Evolutionary conservation across 169 alveolate genomes (phyloP).

Genomic region (Plasmodium vinckei): DNA sequence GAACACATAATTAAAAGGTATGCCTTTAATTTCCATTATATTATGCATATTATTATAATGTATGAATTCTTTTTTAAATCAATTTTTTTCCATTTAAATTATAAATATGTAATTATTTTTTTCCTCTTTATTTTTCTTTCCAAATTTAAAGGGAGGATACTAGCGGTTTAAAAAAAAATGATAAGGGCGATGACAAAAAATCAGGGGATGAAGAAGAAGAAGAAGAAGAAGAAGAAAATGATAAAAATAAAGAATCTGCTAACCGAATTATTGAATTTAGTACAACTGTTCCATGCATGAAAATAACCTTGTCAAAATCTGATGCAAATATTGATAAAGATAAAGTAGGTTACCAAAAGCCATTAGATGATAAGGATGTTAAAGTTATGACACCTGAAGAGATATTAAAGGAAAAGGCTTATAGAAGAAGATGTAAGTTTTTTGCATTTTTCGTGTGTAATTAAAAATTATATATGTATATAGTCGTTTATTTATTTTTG

Average conservation of each 20-base stretch:
- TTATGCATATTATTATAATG: neutral
- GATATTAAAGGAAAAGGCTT: slow-evolving; percentile 61
- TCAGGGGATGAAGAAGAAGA: slow-evolving; percentile 31
- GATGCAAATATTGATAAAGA: slow-evolving; percentile 47
- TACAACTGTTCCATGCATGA: slow-evolving; percentile 71
- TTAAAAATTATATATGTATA: slow-evolving; percentile 10
- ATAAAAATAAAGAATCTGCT: slow-evolving; percentile 32
- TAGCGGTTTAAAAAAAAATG: slow-evolving; percentile 17
- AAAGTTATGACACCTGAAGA: slow-evolving; percentile 69
- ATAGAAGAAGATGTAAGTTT: slow-evolving; percentile 59
- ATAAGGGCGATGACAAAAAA: slow-evolving; percentile 17
- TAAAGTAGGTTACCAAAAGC: slow-evolving; percentile 67
- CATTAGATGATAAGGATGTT: slow-evolving; percentile 57
- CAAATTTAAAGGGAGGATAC: slow-evolving; percentile 38
- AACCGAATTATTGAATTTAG: slow-evolving; percentile 59
- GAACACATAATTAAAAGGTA: slow-evolving; percentile 66
- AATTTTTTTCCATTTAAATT: neutral
- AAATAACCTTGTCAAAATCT: slow-evolving; percentile 62
- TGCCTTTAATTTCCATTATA: slow-evolving; percentile 1
- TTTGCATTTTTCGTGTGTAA: neutral
- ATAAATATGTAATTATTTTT: neutral
- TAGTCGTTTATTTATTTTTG: neutral
- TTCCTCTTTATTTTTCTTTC: neutral
- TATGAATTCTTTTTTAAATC: neutral
- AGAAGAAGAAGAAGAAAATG: slow-evolving; percentile 37